These are phyloP conservation scores for Pulveroboletus sp. DNA, from an alignment of 768 basidiomycete species.

Conservation along the genomic window DNA sequence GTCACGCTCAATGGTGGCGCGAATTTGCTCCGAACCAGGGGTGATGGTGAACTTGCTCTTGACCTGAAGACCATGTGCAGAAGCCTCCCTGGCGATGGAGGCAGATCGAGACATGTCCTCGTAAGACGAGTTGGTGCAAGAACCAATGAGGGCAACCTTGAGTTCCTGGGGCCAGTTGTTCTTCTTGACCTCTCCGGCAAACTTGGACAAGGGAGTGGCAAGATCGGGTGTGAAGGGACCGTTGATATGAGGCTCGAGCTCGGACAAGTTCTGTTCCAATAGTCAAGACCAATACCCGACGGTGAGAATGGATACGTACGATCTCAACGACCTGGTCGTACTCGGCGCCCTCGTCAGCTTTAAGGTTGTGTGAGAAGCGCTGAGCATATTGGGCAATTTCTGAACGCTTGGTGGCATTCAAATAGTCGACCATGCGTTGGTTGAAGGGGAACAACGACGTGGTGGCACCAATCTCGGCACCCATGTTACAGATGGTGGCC, in stretches of 20 bases:
- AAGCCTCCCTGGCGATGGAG: conserved; percentile 87
- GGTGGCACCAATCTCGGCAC: conserved; percentile 98
- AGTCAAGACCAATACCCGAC: background rate
- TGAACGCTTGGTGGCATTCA: conserved; percentile 90
- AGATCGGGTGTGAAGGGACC: conserved; percentile 99
- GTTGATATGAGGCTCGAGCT: conserved; percentile 99
- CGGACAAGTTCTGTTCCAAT: conserved; percentile 73
- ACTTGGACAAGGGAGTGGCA: conserved; percentile 96
- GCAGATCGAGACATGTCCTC: conserved; percentile 99
- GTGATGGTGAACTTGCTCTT: conserved; percentile 98
- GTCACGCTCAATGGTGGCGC: conserved; percentile 96
- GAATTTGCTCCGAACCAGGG: conserved; percentile 96
- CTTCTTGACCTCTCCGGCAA: conserved; percentile 86
- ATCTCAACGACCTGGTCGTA: conserved; percentile 96
- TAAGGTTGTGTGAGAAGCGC: conserved; percentile 85
- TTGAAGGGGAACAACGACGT: conserved; percentile 99
- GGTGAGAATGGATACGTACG: conserved; percentile 40
- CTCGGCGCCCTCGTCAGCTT: conserved; percentile 83
- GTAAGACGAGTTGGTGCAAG: conserved; percentile 99
- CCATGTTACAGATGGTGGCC: conserved; percentile 99
- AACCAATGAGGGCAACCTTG: conserved; percentile 96
- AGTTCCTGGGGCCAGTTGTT: conserved; percentile 97
- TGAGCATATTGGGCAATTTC: conserved; percentile 89
- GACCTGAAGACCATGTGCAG: conserved; percentile 78
- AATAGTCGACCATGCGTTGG: conserved; percentile 87